Percentiles rank a stretch among this genome's conserved stretches.
These are phyloP conservation scores for Phytophthora tubulina DNA, from an alignment of 352 stramenopile genomes.

Conservation along the genomic window DNA sequence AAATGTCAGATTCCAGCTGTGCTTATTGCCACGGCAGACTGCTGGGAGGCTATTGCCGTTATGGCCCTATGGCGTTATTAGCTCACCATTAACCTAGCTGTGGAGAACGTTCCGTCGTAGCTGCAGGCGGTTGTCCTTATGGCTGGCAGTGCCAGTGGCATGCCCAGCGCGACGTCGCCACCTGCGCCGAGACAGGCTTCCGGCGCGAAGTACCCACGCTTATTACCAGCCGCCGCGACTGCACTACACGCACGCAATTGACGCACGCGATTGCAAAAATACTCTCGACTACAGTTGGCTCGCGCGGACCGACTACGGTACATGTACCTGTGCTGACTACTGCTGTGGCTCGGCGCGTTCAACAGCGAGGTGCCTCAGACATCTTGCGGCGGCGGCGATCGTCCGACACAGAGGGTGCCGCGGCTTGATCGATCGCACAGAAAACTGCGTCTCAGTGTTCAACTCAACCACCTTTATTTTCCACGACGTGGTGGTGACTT, in stretches of 20 bases:
- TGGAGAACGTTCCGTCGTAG: conserved; percentile 38
- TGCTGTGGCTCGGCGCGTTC: neutral
- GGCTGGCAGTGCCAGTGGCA: conserved; percentile 11
- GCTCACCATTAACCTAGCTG: conserved; percentile 24
- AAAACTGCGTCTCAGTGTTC: conserved; percentile 31
- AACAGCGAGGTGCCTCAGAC: conserved; percentile 2
- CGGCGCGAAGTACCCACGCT: conserved; percentile 25
- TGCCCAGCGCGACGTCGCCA: conserved; percentile 8
- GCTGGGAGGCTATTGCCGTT: neutral
- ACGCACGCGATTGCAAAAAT: conserved; percentile 40
- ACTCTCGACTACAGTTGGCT: conserved; percentile 23
- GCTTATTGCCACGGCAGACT: conserved; percentile 1
- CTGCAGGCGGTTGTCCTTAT: conserved; percentile 33
- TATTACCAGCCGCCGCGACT: conserved; percentile 20
- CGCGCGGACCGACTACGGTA: conserved; percentile 8
- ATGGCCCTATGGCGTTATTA: conserved; percentile 21
- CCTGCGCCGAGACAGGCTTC: conserved; percentile 22
- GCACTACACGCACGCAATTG: conserved; percentile 20
- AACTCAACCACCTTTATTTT: conserved; percentile 12
- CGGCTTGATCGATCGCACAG: conserved; percentile 12
- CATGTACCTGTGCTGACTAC: neutral
- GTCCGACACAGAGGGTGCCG: neutral
- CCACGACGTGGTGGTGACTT: conserved; percentile 1
- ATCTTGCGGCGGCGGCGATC: conserved; percentile 22
- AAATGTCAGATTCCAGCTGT: neutral